Base-by-base conservation (phyloP, 2,329 filamentous ascomycete species). In the Phaeophleospora eucalypticola region DNA sequence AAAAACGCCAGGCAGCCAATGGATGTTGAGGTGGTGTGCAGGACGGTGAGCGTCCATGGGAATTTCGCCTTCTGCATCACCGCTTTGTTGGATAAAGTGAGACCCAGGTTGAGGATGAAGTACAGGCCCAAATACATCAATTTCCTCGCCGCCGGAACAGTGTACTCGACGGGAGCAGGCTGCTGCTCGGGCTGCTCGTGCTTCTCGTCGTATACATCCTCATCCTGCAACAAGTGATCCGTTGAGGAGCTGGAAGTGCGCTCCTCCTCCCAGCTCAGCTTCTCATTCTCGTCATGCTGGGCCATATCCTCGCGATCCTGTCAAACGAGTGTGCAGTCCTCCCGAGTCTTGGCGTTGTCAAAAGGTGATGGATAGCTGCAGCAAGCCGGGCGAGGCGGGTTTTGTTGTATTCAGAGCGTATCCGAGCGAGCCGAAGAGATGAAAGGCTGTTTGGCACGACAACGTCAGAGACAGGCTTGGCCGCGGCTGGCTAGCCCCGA, bases 41-140 rank as follows among this genome's bases (percentile, higher is more conserved):
- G 66, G 42, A 76, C 75, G 1, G 80, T 83, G 32, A 83, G 65
- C 15, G 83, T 73, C 76, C 79, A 83, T 36, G 80, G 80, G 58
- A 79, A 81, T 37, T 71, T 67, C 54, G 82, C 81, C 75, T 81
- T 41, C 2, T 40, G 17, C 16, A 41, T 29, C 17, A 81, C 75
- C 21, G 78, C 68, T 63, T 81, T 81, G 68, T 81, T 81, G 62
- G 80, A 81, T 17, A 81, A 68, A 6, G 78, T 81, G 45, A 81
- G 64, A 47, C 61, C 63, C 38, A 74, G 64, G 54, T 73, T 74
- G 56, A 72, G 67, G 58, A 74, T 67, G 59, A 80, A 79, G 61
- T 80, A 80, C 2, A 57, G 50, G 4, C 41, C 59, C 18, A 63
- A 54, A 33, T 53, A 60, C 14, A 57, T 37, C 29, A 62, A 49